Percentiles rank a stretch among this genome's conserved stretches.
phyloP scores from a whole-genome alignment of 2,329 filamentous ascomycete genomes.

The Diaporthe sp. region DNA sequence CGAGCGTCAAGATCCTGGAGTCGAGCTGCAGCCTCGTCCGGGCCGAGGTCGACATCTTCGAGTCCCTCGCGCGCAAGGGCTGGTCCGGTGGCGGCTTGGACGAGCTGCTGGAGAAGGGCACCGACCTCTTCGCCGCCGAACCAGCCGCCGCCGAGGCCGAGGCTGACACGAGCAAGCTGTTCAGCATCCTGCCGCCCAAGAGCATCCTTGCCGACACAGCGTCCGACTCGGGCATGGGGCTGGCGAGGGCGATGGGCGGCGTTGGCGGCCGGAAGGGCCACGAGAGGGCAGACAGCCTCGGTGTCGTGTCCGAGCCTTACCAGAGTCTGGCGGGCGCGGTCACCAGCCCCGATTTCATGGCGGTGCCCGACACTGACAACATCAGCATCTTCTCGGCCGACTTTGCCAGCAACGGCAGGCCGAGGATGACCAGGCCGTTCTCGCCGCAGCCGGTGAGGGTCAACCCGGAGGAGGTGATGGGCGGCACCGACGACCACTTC shows the following conservation, averaged over 20 bases:
- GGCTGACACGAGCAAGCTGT: slow-evolving; percentile 65
- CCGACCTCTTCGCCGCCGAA: slow-evolving; percentile 67
- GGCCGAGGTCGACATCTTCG: slow-evolving; percentile 79
- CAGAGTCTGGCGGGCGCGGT: slow-evolving; percentile 70
- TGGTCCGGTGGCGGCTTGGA: slow-evolving; percentile 78
- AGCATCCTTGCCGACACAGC: slow-evolving; percentile 71
- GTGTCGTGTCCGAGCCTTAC: slow-evolving; percentile 67
- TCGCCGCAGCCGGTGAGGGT: slow-evolving; percentile 65
- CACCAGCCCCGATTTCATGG: slow-evolving; percentile 45
- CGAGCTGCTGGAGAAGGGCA: slow-evolving; percentile 74
- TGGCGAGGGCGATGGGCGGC: slow-evolving; percentile 7
- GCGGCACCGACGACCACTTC: slow-evolving; percentile 44
- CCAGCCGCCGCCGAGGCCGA: slow-evolving; percentile 51
- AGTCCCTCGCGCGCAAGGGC: slow-evolving; percentile 75
- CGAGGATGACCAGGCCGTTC: slow-evolving; percentile 70
- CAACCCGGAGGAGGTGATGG: slow-evolving; percentile 51
- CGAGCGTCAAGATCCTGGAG: slow-evolving; percentile 73
- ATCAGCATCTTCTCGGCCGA: slow-evolving; percentile 49
- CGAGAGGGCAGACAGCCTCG: slow-evolving; percentile 67
- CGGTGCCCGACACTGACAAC: slow-evolving; percentile 60
- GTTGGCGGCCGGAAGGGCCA: slow-evolving; percentile 50
- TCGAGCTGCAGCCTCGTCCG: slow-evolving; percentile 75
- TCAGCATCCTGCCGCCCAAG: slow-evolving; percentile 75
- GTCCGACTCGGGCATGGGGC: slow-evolving; percentile 53
- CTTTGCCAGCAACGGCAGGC: slow-evolving; percentile 68